Evolutionary conservation across 2,329 filamentous ascomycete species (phyloP), one percentile per base, ranked within the genome.

Genomic region (Xylaria polymorpha): DNA sequence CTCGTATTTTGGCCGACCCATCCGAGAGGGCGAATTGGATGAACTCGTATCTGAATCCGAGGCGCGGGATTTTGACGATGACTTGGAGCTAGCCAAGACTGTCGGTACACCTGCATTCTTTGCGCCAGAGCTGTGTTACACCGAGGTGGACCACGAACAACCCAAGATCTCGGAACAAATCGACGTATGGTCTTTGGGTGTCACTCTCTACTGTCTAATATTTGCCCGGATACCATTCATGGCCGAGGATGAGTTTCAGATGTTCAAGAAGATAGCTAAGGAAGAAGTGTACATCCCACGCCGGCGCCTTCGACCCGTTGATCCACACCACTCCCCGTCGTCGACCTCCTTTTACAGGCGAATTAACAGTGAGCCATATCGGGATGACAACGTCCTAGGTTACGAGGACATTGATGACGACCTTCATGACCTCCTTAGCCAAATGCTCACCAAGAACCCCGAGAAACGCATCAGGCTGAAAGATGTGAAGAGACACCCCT

Each of bases 21-120:
- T 94, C 67, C 88, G 93, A 46, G 93, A 97, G 56, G 92, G 92
- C 62, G 93, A 97, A 75, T 87, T 90, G 44, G 91, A 93, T 67
- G 91, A 94, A 81, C 90, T 83, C 69, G 90, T 84, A 20, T 91
- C 91, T 4, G 93, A 97, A 78, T 93, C 91, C 0, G 94, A 98
- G 79, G 92, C 93, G 12, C 90, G 89, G 48, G 93, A 97, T 76
- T 90, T 97, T 67, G 94, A 98, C 74, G 94, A 98, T 78, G 94
- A 97, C 71, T 89, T 97, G 69, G 96, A 98, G 79, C 85, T 99
- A n/a, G 95, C 96, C 69, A 98, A 98, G 84, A 98, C 96, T 1
- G 96, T 98, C 6, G 96, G 96, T 61, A 99, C 96, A 0, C 96
- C 96, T 6, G 96, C 95, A 1, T 99, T 99, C 81, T 99, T 98